Evolutionary conservation across 768 basidiomycete genomes (phyloP), one percentile per base, ranked within the genome.

Genomic region (Mycena sanguinolenta): DNA sequence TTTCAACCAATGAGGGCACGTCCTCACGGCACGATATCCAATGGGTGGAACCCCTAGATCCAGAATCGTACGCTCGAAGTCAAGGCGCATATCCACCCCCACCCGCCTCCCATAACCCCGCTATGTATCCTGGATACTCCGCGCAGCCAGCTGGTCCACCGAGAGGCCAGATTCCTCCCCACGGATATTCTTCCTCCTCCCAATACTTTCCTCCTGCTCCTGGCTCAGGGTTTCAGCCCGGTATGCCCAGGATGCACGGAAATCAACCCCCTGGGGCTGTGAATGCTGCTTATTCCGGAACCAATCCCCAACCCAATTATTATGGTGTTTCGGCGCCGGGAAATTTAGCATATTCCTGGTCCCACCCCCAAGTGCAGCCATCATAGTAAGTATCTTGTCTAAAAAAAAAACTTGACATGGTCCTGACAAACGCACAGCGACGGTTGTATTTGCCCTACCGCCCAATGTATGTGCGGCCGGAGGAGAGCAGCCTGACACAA

Each of bases 11-110:
- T 21, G 58, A 65, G 27, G 50, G 50, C 32, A 34, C 4, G 3
- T 52, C 58, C 27, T 52, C 58, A 60, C 58, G 38, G 36, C 38
- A 46, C 30, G 21, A 46, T 46, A 46, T 46, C 7, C 7, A 7
- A 4, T 72, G 67, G 63, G 63, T 52, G 12, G 63, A 65, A 60
- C 71, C 71, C 1, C 30, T 73, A 14, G 58, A 69, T 54, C 71
- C 71, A 10, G 67, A 69, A 39, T 69, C 71, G 23, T 72, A 69
- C 28, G 67, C 71, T 7, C 65, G 70, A 42, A 63, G 44, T 38
- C 59, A 60, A 50, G 38, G 63, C 10, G 25, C 8, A n/a, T 57
- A 4, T 38, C 53, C 54, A 19, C 32, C 59, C 13, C 38, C 49
- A 3, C 16, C 67, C 19, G 39, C 10, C 67, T 32, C 54, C 44